Evolutionary conservation across 139 green algal species (phyloP), one percentile per base, ranked within the genome.

Genomic region (Asterochloris erici): DNA sequence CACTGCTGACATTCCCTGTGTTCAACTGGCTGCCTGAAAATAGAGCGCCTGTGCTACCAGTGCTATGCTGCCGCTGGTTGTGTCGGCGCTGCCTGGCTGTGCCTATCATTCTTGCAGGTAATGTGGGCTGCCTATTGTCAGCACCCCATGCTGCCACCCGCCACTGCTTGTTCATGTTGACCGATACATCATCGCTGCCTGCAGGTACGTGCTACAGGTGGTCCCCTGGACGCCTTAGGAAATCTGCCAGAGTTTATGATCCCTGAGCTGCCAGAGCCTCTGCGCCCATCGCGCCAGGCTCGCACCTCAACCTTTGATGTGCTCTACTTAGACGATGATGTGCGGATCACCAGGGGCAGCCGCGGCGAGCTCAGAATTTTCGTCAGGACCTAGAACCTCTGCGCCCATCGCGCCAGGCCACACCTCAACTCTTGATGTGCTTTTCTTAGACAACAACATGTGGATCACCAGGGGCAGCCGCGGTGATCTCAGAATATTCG

Each of bases 341-440:
- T 93, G 83, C 83, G 90, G 62, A 86, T 93, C 61, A 91, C 87
- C 12, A 74, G 90, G 6, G 90, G 90, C 61, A 86, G 84, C 61
- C 66, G 87, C 10, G 81, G 78, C 13, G 88, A 91, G 63, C 81
- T 91, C 11, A 76, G 88, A 14, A 68, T 91, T 16, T 91, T 89
- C 27, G 15, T 9, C 68, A 82, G 70, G 82, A 91, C 68, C 87
- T 85, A 21, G 76, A 88, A 28, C 69, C 61, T 60, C 38, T 92
- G 26, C 78, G 77, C 23, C 83, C 82, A 14, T 62, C 47, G 0
- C 12, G 24, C 54, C 70, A 79, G 63, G 28, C 24, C 82, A 83
- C 24, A 73, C 75, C 12, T 85, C 87, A 10, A 80, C 76, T 19
- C 93, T 93, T 76, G 90, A 93, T 68, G 84, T 89, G 0, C 28